A percentile compares a stretch with the other conserved stretches of the same genome.
Conservation (phyloP, 2,329 filamentous ascomycete species). For the Aspergillus caelatus region DNA sequence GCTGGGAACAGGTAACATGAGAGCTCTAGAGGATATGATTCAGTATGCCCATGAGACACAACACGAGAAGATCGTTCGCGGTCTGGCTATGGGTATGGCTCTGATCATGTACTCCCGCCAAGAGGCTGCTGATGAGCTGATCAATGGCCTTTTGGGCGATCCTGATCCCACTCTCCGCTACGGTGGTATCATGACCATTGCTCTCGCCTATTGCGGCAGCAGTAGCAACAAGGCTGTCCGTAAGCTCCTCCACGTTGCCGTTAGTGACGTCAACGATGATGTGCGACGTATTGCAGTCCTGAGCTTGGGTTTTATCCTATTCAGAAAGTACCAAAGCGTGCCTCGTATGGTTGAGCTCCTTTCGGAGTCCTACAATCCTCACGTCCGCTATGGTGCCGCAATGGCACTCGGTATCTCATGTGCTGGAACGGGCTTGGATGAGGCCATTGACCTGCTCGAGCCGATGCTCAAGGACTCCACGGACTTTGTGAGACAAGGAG, state of each 20-base stretch:
- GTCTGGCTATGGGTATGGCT: constrained; percentile 93
- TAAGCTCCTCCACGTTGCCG: constrained; percentile 90
- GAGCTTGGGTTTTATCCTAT: constrained; percentile 96
- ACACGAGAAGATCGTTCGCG: constrained; percentile 98
- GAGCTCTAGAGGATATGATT: constrained; percentile 94
- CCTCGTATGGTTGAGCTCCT: constrained; percentile 98
- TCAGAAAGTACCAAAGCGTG: constrained; percentile 95
- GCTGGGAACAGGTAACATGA: constrained; percentile 95
- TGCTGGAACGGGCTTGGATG: constrained; percentile 90
- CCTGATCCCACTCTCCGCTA: constrained; percentile 93
- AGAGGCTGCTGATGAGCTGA: constrained; percentile 90
- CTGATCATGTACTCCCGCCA: constrained; percentile 97
- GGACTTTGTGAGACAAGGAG: constrained; percentile 96
- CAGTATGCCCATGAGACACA: constrained; percentile 97
- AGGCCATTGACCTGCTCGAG: constrained; percentile 94
- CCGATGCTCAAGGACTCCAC: constrained; percentile 99
- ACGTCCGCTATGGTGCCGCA: constrained; percentile 94
- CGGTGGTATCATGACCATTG: constrained; percentile 98
- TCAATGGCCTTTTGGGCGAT: constrained; percentile 89
- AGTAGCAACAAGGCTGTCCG: constrained; percentile 98
- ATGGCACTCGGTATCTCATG: constrained; percentile 99
- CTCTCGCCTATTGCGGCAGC: constrained; percentile 93
- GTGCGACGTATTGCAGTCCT: constrained; percentile 95
- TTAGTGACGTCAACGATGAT: constrained; percentile 97
- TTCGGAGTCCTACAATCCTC: constrained; percentile 97